A percentile compares a stretch with the other conserved stretches of the same genome.
Conservation (phyloP, 2,329 filamentous ascomycete species). For the Atkinsonella hypoxylon region DNA sequence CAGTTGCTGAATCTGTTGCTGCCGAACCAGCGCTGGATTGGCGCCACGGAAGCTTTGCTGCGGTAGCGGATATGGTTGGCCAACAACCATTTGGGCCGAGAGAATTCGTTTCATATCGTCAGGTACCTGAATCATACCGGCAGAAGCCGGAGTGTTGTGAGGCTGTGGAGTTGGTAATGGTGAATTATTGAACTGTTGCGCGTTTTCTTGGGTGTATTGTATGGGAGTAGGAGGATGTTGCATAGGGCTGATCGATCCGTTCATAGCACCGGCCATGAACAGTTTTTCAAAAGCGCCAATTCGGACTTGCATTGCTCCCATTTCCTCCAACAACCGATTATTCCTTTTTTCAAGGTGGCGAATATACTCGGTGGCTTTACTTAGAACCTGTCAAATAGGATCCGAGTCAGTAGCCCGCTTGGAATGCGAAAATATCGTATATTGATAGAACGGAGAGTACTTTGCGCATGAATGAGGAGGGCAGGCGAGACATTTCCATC, state of each 20-base stretch:
- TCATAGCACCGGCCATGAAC: constrained; percentile 66
- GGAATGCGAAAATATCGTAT: background rate
- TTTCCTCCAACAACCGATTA: constrained; percentile 69
- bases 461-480: background rate
- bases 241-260: constrained; percentile 41
- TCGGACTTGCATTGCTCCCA: constrained; percentile 63
- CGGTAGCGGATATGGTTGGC: constrained; percentile 40
- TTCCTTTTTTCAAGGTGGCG: constrained; percentile 87
- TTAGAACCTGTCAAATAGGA: constrained; percentile 46
- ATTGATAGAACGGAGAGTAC: background rate
- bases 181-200: constrained; percentile 33
- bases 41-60: constrained; percentile 33
- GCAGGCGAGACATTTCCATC: background rate
- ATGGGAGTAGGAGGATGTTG: constrained; percentile 42
- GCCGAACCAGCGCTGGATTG: constrained; percentile 35
- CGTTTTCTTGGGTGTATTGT: constrained; percentile 31
- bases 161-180: constrained; percentile 28
- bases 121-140: constrained; percentile 53
- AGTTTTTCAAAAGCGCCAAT: constrained; percentile 68
- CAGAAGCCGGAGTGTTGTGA: constrained; percentile 27
- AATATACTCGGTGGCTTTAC: constrained; percentile 95
- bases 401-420: background rate
- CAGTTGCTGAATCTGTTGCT: constrained; percentile 44
- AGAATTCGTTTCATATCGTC: constrained; percentile 53
- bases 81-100: constrained; percentile 41